A percentile compares a stretch with the other conserved stretches of the same genome.
Evolutionary conservation across 1,284 basidiomycete genomes (phyloP).

Genomic region (Cerioporus squamosus): DNA sequence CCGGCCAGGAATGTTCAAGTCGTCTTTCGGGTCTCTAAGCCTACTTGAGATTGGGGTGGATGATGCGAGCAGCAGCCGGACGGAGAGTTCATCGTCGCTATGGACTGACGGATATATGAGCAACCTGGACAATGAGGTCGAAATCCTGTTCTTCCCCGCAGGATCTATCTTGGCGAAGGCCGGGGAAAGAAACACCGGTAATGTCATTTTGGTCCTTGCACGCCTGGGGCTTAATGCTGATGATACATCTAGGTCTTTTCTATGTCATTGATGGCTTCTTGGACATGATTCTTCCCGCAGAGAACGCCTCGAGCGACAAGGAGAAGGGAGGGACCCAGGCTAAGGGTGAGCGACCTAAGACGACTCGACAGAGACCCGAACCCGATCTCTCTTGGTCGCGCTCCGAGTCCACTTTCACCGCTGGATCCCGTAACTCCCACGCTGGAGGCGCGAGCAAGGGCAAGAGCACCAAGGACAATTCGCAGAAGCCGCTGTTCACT

Average conservation of each 20-base stretch:
- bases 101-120: slow-evolving; percentile 64
- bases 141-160: slow-evolving; percentile 92
- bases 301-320: slow-evolving; percentile 32
- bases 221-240: not conserved
- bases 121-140: slow-evolving; percentile 93
- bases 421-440: slow-evolving; percentile 3
- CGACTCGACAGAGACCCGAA: slow-evolving; percentile 4
- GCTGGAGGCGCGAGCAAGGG: not conserved
- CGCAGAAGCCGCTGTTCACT: slow-evolving; percentile 80
- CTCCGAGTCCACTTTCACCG: slow-evolving; percentile 6
- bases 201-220: not conserved
- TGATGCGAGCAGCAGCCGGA: slow-evolving; percentile 51
- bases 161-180: slow-evolving; percentile 88
- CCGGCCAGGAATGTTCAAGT: slow-evolving; percentile 56
- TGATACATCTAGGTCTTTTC: slow-evolving; percentile 72
- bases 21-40: slow-evolving; percentile 86
- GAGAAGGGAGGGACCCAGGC: slow-evolving; percentile 14
- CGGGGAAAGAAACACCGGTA: slow-evolving; percentile 88
- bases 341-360: slow-evolving; percentile 19
- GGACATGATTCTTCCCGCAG: slow-evolving; percentile 82
- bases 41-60: slow-evolving; percentile 80
- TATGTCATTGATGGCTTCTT: slow-evolving; percentile 98
- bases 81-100: slow-evolving; percentile 63
- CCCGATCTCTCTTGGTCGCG: slow-evolving; percentile 13
- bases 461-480: slow-evolving; percentile 16